These are phyloP conservation scores for Bruguiera hainesii DNA, from an alignment of 441 rosid species.

Conservation along the genomic window DNA sequence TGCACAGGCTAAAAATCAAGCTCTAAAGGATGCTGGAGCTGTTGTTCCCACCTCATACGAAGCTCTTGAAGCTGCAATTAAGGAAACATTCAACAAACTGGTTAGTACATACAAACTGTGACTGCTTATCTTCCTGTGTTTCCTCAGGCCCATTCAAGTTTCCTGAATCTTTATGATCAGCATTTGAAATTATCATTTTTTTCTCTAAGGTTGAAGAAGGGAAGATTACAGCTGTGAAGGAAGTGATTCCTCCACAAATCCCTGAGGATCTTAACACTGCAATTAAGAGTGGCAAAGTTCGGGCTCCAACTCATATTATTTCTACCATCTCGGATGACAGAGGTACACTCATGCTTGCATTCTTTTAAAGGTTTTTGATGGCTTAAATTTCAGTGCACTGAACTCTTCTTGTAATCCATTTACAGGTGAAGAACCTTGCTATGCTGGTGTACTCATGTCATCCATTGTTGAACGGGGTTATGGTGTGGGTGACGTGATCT, in stretches of 20 bases:
- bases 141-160: conserved; percentile 1
- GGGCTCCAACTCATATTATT: conserved; percentile 94
- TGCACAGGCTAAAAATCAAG: conserved; percentile 98
- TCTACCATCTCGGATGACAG: conserved; percentile 96
- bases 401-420: conserved; percentile 11
- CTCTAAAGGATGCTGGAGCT: conserved; percentile 83
- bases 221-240: conserved; percentile 66
- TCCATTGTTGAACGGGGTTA: conserved; percentile 82
- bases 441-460: conserved; percentile 97
- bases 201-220: conserved; percentile 62
- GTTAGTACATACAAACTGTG: conserved; percentile 37
- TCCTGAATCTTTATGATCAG: neutral
- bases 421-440: conserved; percentile 95
- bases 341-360: conserved; percentile 38
- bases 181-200: conserved; percentile 13
- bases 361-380: conserved; percentile 2
- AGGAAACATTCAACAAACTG: conserved; percentile 86
- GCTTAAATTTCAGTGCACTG: conserved; percentile 9
- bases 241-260: conserved; percentile 78
- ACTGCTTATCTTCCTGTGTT: neutral
- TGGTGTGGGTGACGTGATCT: conserved; percentile 95
- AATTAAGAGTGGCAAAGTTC: conserved; percentile 92
- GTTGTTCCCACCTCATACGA: conserved; percentile 90
- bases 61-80: conserved; percentile 67
- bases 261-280: conserved; percentile 94